A percentile compares a stretch with the other conserved stretches of the same genome.
These are phyloP conservation scores for Arthromyces matolae DNA, from an alignment of 768 basidiomycete genomes.

Conservation along the genomic window DNA sequence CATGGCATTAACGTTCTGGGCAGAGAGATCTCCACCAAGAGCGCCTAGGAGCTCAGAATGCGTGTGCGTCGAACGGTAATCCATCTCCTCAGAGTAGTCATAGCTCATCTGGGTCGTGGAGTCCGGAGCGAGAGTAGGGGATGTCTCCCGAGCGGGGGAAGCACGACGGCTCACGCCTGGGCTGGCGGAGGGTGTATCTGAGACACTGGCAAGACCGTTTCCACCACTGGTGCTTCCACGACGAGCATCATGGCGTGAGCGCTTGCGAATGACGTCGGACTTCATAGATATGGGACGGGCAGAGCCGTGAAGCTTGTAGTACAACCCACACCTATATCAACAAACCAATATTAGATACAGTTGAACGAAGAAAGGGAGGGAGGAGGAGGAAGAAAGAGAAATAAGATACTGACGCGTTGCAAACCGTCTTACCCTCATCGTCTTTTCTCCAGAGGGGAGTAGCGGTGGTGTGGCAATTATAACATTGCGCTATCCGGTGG, in stretches of 20 bases:
- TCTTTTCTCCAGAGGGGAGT: constrained; percentile 90
- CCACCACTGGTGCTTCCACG: constrained; percentile 48
- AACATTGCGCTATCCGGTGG: constrained; percentile 67
- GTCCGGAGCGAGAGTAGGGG: constrained; percentile 69
- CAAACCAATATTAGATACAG: constrained; percentile 5
- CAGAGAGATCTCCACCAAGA: constrained; percentile 34
- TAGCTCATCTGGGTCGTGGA: constrained; percentile 58
- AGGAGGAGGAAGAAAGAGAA: too few species aligned
- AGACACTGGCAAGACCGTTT: too few species aligned
- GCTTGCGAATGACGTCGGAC: constrained; percentile 85
- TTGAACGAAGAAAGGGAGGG: constrained; percentile 22
- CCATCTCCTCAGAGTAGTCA: constrained; percentile 44
- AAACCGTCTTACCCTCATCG: constrained; percentile 87
- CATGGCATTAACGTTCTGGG: constrained; percentile 21
- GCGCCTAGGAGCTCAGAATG: constrained; percentile 54
- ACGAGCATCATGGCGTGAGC: constrained; percentile 77
- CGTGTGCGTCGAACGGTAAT: constrained; percentile 36
- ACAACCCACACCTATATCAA: constrained; percentile 64
- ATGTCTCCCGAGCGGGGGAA: constrained; percentile 59
- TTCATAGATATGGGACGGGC: constrained; percentile 89
- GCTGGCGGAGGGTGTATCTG: constrained; percentile 73
- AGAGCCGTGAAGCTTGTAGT: constrained; percentile 84
- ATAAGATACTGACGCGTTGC: constrained; percentile 85
- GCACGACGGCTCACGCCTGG: constrained; percentile 72
- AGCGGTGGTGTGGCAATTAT: constrained; percentile 86